Evolutionary conservation across 163 green algal genomes (phyloP), one percentile per base, ranked within the genome.

Genomic region (Scenedesmus sp.): DNA sequence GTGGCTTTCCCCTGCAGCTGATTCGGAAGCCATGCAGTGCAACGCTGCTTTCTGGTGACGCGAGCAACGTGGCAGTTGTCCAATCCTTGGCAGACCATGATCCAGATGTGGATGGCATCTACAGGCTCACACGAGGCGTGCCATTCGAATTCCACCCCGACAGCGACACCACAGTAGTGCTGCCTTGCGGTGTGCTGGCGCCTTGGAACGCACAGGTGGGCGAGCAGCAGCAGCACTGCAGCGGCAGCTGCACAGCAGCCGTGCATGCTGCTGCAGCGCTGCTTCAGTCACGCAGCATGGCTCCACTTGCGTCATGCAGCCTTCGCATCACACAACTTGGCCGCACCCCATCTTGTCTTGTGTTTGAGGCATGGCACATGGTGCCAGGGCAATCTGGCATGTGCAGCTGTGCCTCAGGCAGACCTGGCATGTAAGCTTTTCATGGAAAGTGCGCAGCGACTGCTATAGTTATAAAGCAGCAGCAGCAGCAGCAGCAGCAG

Each of bases 31-130:
- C 64, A 2, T 90, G 85, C 85, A 67, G 52, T 8, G 16, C 20
- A 2, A 64, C 34, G 5, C 62, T 90, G 46, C 34, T 52, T n/a
- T 64, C 85, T 64, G 85, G 34, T 13, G 52, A 82, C 46, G 46
- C 9, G 4, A 83, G 85, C 46, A 67, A 0, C 1, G 62, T 90
- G 34, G 66, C 66, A 83, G 85, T 90, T 5, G 62, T 90, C 18
- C 85, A 90, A 7, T 83, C 85, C 3, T 18, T 90, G 34, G 85
- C 85, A 59, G 62, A 90, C 16, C 34, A 90, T 54, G 85, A 90
- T 23, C 85, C 85, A n/a, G 85, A 90, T 66, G 85, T 90, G 10
- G 85, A 90, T 34, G 64, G 52, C 1, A 90, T 90, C 5, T 90
- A 62, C 64, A 90, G 85, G 66, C 46, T 90, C 4, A 90, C 85